A percentile compares a stretch with the other conserved stretches of the same genome.
Conservation (phyloP, 2,329 filamentous ascomycete species). For the Metarhizium rileyi region DNA sequence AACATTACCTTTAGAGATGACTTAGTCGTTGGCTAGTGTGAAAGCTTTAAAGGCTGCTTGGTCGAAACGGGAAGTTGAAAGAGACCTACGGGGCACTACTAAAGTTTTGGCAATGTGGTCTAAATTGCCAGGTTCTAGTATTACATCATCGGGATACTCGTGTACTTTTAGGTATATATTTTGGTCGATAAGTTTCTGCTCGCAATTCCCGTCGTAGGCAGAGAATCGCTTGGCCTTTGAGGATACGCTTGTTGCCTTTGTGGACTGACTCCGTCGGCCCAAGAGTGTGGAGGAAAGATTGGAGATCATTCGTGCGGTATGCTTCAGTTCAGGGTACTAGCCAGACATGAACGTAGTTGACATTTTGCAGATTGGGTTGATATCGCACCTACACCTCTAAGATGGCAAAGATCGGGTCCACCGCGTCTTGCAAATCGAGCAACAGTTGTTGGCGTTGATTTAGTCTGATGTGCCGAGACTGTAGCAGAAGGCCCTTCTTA, state of each 20-base stretch:
- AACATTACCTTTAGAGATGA: background rate
- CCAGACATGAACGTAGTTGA: too few relatives aligned
- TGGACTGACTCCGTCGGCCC: background rate
- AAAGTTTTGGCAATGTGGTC: background rate
- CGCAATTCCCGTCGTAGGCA: background rate
- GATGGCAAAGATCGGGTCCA: background rate
- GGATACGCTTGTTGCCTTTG: background rate
- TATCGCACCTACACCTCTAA: background rate
- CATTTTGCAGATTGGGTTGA: too few relatives aligned
- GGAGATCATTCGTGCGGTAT: background rate
- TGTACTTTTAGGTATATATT: background rate
- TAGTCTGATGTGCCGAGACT: background rate
- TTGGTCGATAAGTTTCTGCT: background rate
- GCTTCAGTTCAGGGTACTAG: too few relatives aligned
- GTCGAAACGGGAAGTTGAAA: conserved; percentile 30
- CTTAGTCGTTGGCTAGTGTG: too few relatives aligned
- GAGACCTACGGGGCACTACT: conserved; percentile 13
- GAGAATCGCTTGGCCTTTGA: background rate
- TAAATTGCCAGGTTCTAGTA: background rate
- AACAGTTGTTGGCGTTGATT: background rate
- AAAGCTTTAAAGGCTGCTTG: too few relatives aligned
- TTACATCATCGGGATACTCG: too few relatives aligned
- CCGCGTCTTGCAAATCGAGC: background rate
- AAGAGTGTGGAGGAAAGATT: too few relatives aligned
- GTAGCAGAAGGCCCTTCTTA: too few relatives aligned